A percentile compares a stretch with the other conserved stretches of the same genome.
Evolutionary conservation across 176 grass and related monocot genomes (phyloP).

Genomic region (Saccharum spontaneum): DNA sequence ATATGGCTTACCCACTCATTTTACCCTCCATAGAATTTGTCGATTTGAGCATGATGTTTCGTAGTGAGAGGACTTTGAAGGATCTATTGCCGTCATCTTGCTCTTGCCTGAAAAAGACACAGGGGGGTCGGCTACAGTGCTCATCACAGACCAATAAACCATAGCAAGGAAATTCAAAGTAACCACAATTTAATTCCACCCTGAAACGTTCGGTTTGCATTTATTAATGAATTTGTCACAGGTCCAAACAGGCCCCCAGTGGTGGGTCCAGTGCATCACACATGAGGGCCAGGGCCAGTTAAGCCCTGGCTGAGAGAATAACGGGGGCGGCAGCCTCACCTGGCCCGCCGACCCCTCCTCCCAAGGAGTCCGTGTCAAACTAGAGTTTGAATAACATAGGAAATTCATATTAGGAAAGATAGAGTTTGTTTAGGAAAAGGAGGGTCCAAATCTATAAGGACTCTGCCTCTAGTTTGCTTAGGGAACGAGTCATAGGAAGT

Average conservation of each 20-base stretch:
- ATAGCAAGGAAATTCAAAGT: not conserved
- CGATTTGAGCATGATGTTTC: constrained; percentile 77
- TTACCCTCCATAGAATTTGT: constrained; percentile 71
- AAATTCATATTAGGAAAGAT: not conserved
- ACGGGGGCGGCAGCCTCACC: too few relatives aligned
- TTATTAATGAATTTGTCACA: not conserved
- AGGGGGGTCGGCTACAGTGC: not conserved
- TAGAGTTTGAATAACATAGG: not conserved
- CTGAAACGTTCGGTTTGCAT: not conserved
- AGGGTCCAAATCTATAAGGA: not conserved
- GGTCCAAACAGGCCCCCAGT: not conserved
- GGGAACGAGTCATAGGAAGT: not conserved
- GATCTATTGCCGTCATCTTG: constrained; percentile 73
- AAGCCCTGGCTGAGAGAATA: too few relatives aligned
- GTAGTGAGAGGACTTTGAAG: constrained; percentile 59
- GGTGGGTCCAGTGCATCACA: not conserved
- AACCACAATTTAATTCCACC: not conserved
- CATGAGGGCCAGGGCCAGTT: not conserved
- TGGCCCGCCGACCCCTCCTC: too few relatives aligned
- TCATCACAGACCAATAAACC: not conserved
- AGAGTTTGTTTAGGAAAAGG: not conserved
- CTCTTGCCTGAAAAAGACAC: constrained; percentile 63
- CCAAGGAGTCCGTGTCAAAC: not conserved
- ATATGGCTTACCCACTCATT: constrained; percentile 54
- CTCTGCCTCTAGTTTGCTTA: not conserved